Percentiles rank a stretch among this genome's conserved stretches.
These are phyloP conservation scores for Scheffersomyces titani DNA, from an alignment of 1,139 yeast genomes.

Conservation along the genomic window DNA sequence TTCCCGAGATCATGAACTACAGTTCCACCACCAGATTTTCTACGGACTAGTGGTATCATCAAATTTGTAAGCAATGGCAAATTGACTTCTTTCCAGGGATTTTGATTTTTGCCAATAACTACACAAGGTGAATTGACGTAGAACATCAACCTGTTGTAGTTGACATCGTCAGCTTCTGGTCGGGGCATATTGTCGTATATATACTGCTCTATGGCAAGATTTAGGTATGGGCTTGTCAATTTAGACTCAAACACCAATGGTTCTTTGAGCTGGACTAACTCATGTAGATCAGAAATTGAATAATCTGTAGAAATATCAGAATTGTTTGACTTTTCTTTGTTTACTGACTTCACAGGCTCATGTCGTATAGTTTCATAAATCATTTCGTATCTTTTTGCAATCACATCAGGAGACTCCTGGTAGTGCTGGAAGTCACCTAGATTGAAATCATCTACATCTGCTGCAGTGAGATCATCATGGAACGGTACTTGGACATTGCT, in stretches of 20 bases:
- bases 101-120: conserved; percentile 94
- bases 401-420: conserved; percentile 32
- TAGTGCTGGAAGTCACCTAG: conserved; percentile 44
- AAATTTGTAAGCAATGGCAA: conserved; percentile 54
- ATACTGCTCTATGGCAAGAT: conserved; percentile 82
- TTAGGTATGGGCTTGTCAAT: conserved; percentile 66
- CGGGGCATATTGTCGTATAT: conserved; percentile 67
- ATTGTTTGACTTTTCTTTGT: neutral
- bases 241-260: conserved; percentile 46
- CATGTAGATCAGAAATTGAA: conserved; percentile 8
- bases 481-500: conserved; percentile 33
- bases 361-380: neutral
- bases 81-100: conserved; percentile 88
- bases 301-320: neutral
- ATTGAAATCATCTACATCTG: conserved; percentile 38
- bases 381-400: conserved; percentile 10
- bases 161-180: conserved; percentile 16
- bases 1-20: conserved; percentile 97
- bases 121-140: conserved; percentile 84
- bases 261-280: conserved; percentile 14
- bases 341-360: neutral
- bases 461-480: conserved; percentile 38
- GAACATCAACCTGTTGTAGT: conserved; percentile 59
- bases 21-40: conserved; percentile 94
- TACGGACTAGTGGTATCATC: conserved; percentile 69